Base-by-base conservation (phyloP, 495 filamentous ascomycete genomes). In the Bryoglossum gracile region DNA sequence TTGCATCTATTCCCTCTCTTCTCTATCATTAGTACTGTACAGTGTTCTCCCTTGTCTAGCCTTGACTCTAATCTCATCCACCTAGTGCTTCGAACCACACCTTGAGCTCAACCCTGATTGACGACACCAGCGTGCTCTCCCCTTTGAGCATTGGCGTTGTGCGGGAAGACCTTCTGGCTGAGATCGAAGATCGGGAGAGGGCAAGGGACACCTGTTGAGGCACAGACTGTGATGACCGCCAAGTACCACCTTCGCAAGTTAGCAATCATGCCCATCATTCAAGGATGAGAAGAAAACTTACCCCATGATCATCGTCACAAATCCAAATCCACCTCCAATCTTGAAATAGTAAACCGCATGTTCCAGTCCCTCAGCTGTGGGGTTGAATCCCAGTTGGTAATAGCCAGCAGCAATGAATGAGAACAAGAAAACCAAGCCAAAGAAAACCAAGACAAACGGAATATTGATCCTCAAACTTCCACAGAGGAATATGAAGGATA, bases 321-420 rank as follows among this genome's bases (percentile, higher is more conserved):
- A 47, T 5, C 50, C 50, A 42, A 47, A 53, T 2, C 50, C 50
- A 21, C 50, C 50, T 3, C 35, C 50, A 28, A 53, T 48, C 43
- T 48, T 53, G 38, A 47, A 53, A 22, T 48, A 53, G 16, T 47
- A 53, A 10, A 43, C 1, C 2, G 50, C 50, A 14, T 53, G 43
- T 3, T 33, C 23, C 4, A 48, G 1, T 2, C 43, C 50, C 2
- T 13, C 48, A 26, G 40, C 39, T 14, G 39, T 51, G 1, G 39
- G 39, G 32, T 51, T 51, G n/a, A 23, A 35, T 24, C 48, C 40
- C 17, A 52, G 26, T 19, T 46, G 42, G 14, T 46, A 52, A 21
- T 32, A 8, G 6, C 36, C 50, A 10, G 43, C 50, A 36, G 33
- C 34, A 8, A 46, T 22, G 21, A 46, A 52, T 16, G 18, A 22